These are phyloP conservation scores for Seminavis robusta DNA, from an alignment of 108 stramenopile genomes.

Conservation along the genomic window DNA sequence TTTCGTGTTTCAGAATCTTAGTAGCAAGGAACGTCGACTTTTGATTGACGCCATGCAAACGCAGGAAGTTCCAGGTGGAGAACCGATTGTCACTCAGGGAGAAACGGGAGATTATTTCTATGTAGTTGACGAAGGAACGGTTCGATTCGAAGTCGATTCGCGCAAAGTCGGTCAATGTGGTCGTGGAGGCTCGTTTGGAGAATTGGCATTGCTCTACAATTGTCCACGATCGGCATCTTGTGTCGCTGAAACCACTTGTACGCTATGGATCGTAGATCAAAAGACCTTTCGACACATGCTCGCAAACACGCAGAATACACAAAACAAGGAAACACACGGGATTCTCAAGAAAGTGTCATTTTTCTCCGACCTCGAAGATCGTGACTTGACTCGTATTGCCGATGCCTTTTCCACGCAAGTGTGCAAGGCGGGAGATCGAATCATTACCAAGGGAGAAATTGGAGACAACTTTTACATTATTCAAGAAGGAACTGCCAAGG, in stretches of 20 bases:
- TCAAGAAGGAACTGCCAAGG: constrained; percentile 50
- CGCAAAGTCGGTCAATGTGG: constrained; percentile 41
- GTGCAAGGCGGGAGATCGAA: constrained; percentile 47
- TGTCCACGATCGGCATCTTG: constrained; percentile 87
- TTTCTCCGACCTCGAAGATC: constrained; percentile 43
- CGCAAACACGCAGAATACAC: constrained; percentile 48
- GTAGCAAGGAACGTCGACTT: constrained; percentile 36
- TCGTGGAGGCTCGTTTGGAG: constrained; percentile 76
- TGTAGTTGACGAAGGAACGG: constrained; percentile 50
- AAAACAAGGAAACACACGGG: constrained; percentile 21
- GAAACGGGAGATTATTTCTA: constrained; percentile 70
- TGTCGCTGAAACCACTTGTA: constrained; percentile 24
- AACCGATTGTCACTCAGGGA: constrained; percentile 54
- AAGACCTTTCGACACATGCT: constrained; percentile 60
- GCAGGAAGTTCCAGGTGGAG: constrained; percentile 18
- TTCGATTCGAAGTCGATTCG: constrained; percentile 53
- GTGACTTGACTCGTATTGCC: constrained; percentile 36
- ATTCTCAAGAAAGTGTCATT: constrained; percentile 41
- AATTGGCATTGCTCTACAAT: constrained; percentile 88
- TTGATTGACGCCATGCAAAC: constrained; percentile 47
- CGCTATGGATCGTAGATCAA: constrained; percentile 47
- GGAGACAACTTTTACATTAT: constrained; percentile 76
- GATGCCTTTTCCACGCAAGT: constrained; percentile 36
- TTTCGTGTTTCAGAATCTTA: constrained; percentile 74
- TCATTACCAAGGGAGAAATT: constrained; percentile 53